Base-by-base conservation (phyloP, 805 yeast species). In the Cyberlindnera mrakii region DNA sequence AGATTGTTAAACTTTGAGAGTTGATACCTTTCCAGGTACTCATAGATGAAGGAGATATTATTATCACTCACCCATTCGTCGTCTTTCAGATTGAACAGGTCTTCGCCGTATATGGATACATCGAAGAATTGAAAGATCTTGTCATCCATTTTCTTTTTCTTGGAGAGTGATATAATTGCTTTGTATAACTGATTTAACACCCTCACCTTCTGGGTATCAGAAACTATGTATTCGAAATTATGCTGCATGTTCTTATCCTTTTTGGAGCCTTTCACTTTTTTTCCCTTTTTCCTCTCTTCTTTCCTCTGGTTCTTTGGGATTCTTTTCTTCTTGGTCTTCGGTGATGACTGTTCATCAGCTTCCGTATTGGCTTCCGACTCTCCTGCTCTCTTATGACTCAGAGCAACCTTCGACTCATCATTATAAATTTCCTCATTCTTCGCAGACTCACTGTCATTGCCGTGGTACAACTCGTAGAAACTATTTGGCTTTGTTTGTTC, bases 21-120 rank as follows among this genome's bases (percentile, higher is more conserved):
- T 32, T 63, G 58, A 14, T 60, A 49, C 3, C 66, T 54, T 44
- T 70, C 74, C n/a, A 78, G 56, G 46, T 71, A 70, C 54, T 82
- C 88, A 58, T 71, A 85, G 16, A 81, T 61, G 42, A 82, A 75
- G 0, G 83, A 66, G 32, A 85, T 72, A 51, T 82, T 77, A 53
- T 81, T 81, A 54, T 84, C 91, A 52, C 80, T 81, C 27, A 85
- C 63, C 91, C 93, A 85, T 55, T 82, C 82, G 30, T 75, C 84
- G 16, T 81, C 79, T 40, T 68, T 64, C 14, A 85, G 59, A 50
- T 76, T 80, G 36, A 64, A 66, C 9, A 82, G 49, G 55, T 85
- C 93, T 18, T 74, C 75, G 42, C 70, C 67, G 52, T 78, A 78
- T 3, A 83, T 60, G 1, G 83, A 72, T 8, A 80, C 70, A 47